phyloP scores from a whole-genome alignment of 225 moss, liverwort and hornwort genomes.

The Lunularia cruciata region DNA sequence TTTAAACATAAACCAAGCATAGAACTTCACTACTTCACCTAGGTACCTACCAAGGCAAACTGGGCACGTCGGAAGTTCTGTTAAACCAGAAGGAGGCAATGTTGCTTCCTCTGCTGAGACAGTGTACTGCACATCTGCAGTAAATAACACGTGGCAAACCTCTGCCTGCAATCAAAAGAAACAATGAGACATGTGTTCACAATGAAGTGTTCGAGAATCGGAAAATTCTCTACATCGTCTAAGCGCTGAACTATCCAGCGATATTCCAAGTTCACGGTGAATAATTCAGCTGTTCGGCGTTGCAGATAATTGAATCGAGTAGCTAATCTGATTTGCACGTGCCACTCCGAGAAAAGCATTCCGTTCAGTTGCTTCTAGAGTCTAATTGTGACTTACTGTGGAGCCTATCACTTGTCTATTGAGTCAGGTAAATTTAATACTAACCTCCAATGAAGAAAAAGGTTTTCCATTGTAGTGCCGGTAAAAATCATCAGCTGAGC shows the following conservation, averaged over 20 bases:
- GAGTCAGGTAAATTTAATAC: not conserved
- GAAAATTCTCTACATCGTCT: too few relatives aligned
- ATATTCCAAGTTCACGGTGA: too few relatives aligned
- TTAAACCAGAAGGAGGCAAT: slow-evolving; percentile 75
- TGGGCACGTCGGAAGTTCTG: slow-evolving; percentile 96
- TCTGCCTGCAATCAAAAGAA: slow-evolving; percentile 60
- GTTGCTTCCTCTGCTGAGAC: slow-evolving; percentile 91
- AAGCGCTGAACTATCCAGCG: too few relatives aligned
- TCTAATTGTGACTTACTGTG: too few relatives aligned
- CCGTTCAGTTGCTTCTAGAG: too few relatives aligned
- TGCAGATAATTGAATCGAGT: too few relatives aligned
- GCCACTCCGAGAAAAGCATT: too few relatives aligned
- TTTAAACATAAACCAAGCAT: not conserved
- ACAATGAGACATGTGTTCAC: not conserved
- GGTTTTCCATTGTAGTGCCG: slow-evolving; percentile 84
- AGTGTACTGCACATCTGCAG: slow-evolving; percentile 86
- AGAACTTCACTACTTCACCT: not conserved
- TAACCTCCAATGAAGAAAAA: slow-evolving; percentile 88
- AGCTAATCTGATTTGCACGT: too few relatives aligned
- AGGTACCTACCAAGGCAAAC: slow-evolving; percentile 71
- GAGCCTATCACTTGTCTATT: too few relatives aligned
- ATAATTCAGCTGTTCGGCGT: too few relatives aligned
- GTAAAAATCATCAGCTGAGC: slow-evolving; percentile 87
- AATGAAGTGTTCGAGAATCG: not conserved
- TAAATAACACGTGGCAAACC: slow-evolving; percentile 91